Percentiles rank a stretch among this genome's conserved stretches.
Evolutionary conservation across 371 early-diverging fungal genomes (phyloP).

Genomic region (Mortierella sp.): DNA sequence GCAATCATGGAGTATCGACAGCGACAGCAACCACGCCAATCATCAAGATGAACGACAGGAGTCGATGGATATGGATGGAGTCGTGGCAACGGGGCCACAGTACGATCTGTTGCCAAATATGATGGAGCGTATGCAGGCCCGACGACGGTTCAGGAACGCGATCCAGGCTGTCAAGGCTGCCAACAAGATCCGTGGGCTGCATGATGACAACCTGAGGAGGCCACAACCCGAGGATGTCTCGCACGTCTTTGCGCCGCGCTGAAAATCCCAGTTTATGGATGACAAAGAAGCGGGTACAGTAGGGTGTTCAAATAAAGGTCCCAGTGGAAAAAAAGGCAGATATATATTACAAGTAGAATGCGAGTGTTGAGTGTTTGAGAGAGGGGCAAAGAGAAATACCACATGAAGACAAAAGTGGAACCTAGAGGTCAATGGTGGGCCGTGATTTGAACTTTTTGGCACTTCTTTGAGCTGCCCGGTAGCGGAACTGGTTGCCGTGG

Average conservation of each 20-base stretch:
- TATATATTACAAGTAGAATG: constrained; percentile 3
- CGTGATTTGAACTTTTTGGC: constrained; percentile 91
- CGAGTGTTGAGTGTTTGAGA: neutral
- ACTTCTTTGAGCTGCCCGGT: constrained; percentile 83
- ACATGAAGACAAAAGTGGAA: neutral
- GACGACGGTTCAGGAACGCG: constrained; percentile 29
- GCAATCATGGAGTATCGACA: neutral
- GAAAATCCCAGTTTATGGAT: no score
- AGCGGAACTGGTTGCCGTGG: constrained; percentile 87
- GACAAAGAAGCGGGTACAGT: no score
- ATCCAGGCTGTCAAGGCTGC: constrained; percentile 31
- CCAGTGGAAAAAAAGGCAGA: neutral
- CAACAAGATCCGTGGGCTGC: constrained; percentile 23
- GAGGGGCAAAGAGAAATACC: neutral
- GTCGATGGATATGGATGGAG: constrained; percentile 36
- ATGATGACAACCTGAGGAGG: constrained; percentile 5
- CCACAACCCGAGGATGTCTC: constrained; percentile 31
- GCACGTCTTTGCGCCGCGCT: constrained; percentile 10
- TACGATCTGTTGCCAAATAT: constrained; percentile 37
- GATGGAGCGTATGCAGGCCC: constrained; percentile 42
- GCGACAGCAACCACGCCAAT: neutral
- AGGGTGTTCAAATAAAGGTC: no score
- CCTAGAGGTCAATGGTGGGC: constrained; percentile 81
- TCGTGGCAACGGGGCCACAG: neutral
- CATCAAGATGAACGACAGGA: no score